These are phyloP conservation scores for Paecilomyces dactylethromorphus DNA, from an alignment of 2,329 filamentous ascomycete species.

Conservation along the genomic window DNA sequence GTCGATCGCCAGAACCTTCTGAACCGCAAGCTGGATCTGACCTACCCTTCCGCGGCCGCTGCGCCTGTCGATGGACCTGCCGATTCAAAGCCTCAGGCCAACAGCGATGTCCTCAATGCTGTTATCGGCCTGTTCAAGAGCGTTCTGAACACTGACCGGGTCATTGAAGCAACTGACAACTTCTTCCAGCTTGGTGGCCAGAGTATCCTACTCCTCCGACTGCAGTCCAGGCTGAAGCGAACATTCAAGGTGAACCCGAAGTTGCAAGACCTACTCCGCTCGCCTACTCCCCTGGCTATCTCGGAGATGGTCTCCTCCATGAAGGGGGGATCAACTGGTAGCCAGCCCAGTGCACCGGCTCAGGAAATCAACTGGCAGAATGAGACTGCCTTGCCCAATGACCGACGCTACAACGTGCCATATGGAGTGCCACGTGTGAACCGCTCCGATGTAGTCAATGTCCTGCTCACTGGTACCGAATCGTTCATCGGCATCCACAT, in stretches of 20 bases:
- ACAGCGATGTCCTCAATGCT: constrained; percentile 1
- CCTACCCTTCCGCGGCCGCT: constrained; percentile 4
- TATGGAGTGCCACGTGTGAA: background rate
- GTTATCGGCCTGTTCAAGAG: constrained; percentile 8
- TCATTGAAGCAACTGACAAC: constrained; percentile 7
- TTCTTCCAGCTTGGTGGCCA: constrained; percentile 4
- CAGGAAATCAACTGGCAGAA: background rate
- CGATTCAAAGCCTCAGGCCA: background rate
- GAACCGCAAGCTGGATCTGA: constrained; percentile 5
- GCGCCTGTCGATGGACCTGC: background rate
- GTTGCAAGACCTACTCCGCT: background rate
- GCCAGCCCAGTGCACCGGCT: background rate
- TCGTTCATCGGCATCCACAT: background rate
- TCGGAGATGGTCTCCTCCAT: background rate
- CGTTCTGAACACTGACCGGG: constrained; percentile 5
- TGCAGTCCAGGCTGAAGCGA: background rate
- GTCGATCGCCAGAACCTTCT: constrained; percentile 9
- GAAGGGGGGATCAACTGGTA: background rate
- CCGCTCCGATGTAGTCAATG: background rate
- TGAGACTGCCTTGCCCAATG: background rate
- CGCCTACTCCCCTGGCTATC: background rate
- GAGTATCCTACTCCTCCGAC: background rate
- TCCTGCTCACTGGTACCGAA: background rate
- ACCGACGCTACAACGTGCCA: background rate
- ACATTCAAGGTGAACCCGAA: background rate